Evolutionary conservation across 192 early-diverging fungal species (phyloP).

Genomic region (Coemansia sp.): DNA sequence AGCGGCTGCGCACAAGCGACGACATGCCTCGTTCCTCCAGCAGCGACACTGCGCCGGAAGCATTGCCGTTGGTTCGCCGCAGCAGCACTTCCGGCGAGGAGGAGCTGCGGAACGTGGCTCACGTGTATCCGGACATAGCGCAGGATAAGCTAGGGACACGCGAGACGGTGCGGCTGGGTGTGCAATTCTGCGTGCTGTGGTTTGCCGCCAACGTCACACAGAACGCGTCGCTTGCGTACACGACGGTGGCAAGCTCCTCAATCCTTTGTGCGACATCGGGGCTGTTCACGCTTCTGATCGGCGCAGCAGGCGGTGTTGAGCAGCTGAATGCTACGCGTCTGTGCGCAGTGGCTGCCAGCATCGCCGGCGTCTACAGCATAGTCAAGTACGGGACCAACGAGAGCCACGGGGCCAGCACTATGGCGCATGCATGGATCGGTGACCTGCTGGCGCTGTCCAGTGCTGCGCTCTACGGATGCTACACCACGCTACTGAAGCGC

Average conservation of each 20-base stretch:
- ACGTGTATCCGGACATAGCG: constrained; percentile 5
- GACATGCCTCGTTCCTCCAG: constrained; percentile 1
- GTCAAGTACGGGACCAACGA: constrained; percentile 26
- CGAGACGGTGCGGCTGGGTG: constrained; percentile 63
- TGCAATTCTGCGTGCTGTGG: constrained; percentile 75
- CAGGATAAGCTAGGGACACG: constrained; percentile 24
- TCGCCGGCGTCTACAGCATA: constrained; percentile 66
- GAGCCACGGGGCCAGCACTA: neutral
- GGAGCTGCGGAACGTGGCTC: neutral
- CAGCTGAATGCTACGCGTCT: constrained; percentile 57
- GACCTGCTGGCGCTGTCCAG: constrained; percentile 69
- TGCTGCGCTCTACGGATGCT: constrained; percentile 76
- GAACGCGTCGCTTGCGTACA: constrained; percentile 74
- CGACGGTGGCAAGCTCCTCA: constrained; percentile 71
- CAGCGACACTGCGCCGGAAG: neutral
- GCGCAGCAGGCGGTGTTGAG: constrained; percentile 63
- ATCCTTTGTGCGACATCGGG: constrained; percentile 74
- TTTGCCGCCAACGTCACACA: constrained; percentile 76
- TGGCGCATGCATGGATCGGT: constrained; percentile 58
- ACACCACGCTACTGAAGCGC: constrained; percentile 71
- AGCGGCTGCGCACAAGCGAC: constrained; percentile 27
- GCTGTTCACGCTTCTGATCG: constrained; percentile 72
- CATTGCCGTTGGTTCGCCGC: neutral
- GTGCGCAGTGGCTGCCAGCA: constrained; percentile 61
- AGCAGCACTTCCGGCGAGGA: neutral